Evolutionary conservation across 176 grass and related monocot genomes (phyloP), one percentile per base, ranked within the genome.

Genomic region (Carex pumila): DNA sequence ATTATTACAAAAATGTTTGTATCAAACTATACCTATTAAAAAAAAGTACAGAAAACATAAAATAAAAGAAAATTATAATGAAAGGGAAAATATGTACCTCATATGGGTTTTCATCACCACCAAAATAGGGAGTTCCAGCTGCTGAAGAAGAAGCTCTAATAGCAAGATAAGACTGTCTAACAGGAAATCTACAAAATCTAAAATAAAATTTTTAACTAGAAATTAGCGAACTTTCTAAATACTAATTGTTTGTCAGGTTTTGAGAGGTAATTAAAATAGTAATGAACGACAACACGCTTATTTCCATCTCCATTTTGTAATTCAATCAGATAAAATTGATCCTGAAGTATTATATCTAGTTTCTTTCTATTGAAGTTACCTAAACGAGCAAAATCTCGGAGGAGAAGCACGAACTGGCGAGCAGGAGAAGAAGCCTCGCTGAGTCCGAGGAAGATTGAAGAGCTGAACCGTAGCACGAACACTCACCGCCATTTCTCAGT

Each of bases 71-170:
- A 25, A 65, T 1, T 12, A 56, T 12, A 7, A 11, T 39, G 52
- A 34, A 85, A 80, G 82, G 65, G 58, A 56, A 5, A 43, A 29
- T 60, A 18, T 15, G 1, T 89, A 98, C 92, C 92, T 93, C 91
- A 43, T 98, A 98, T 5, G 95, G 93, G 81, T 86, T 95, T 73
- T 93, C 92, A 54, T 98, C 92, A 61, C 87, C 86, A 73, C 83
- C 55, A 19, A 86, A 90, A 39, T 93, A 84, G 15, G 88, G 89
- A 67, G 59, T 71, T 62, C 89, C 92, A 1, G 92, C 91, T 29
- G 92, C 87, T 31, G 89, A 91, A 1, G 89, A 91, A 1, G 88
- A 79, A 34, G 92, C 90, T 18, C 50, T 75, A 62, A 89, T 77
- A 9, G 85, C 80, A 49, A 82, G 30, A 70, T 17, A 36, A 80